Percentiles rank a stretch among this genome's conserved stretches.
Conservation (phyloP, 768 basidiomycete species). For the Tricholoma saponaceum region DNA sequence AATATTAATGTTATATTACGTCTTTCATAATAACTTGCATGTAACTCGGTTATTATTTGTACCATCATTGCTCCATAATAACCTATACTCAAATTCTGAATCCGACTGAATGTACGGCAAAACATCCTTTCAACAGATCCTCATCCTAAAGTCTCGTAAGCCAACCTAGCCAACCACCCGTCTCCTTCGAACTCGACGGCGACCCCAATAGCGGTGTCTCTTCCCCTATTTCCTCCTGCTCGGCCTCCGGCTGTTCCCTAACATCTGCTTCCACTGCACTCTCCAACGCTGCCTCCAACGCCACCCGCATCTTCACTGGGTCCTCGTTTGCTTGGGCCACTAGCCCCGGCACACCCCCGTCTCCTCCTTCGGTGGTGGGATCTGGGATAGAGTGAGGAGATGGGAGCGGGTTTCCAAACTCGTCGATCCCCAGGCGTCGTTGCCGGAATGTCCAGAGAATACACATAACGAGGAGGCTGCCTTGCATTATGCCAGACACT, state of each 20-base stretch:
- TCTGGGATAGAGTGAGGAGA: not conserved
- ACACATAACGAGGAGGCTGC: conserved; percentile 79
- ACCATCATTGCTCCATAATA: no score
- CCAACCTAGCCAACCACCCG: not conserved
- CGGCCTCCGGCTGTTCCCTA: conserved; percentile 4
- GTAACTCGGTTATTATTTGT: no score
- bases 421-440: conserved; percentile 69
- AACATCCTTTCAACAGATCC: not conserved
- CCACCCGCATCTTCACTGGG: conserved; percentile 16
- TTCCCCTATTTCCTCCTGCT: conserved; percentile 8
- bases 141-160: not conserved
- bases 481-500: conserved; percentile 83
- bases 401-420: conserved; percentile 66
- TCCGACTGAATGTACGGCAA: not conserved
- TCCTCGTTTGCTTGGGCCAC: conserved; percentile 20
- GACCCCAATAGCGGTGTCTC: conserved; percentile 17
- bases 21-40: no score
- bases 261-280: conserved; percentile 20
- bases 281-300: conserved; percentile 19
- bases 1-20: no score
- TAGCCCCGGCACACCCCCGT: conserved; percentile 19
- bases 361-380: not conserved
- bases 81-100: no score
- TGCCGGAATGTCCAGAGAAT: conserved; percentile 83
- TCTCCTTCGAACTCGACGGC: not conserved